phyloP scores from a whole-genome alignment of 2,329 filamentous ascomycete species.

The Fusarium austroafricanum region DNA sequence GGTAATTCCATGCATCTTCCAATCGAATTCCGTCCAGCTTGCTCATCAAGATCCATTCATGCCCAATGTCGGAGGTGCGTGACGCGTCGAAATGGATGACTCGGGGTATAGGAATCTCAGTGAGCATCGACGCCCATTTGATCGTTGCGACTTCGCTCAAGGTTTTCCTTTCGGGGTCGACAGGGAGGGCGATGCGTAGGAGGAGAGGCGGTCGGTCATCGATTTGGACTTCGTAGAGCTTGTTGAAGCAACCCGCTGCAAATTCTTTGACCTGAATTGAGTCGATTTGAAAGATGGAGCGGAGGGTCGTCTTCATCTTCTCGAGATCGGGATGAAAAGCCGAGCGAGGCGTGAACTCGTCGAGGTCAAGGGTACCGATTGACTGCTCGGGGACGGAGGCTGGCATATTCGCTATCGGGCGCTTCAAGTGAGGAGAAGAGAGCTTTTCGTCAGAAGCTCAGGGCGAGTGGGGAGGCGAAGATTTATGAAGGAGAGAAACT shows the following conservation, averaged over 20 bases:
- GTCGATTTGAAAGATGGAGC: not conserved
- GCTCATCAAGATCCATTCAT: conserved; percentile 57
- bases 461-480: not conserved
- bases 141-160: conserved; percentile 55
- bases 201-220: conserved; percentile 23
- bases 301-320: not conserved
- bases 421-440: not conserved
- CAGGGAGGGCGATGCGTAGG: conserved; percentile 53
- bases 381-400: not conserved
- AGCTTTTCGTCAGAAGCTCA: not conserved
- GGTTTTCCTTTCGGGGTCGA: conserved; percentile 52
- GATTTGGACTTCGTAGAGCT: conserved; percentile 35
- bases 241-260: conserved; percentile 42
- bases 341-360: conserved; percentile 25
- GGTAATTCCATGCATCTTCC: conserved; percentile 43
- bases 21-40: conserved; percentile 47
- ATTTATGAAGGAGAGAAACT: not conserved
- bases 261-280: conserved; percentile 15
- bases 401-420: not conserved
- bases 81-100: conserved; percentile 50
- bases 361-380: not conserved
- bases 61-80: conserved; percentile 50
- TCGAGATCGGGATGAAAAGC: conserved; percentile 17
- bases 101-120: conserved; percentile 49
- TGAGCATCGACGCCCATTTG: conserved; percentile 47